Evolutionary conservation across 768 basidiomycete species (phyloP).

Genomic region (Mrakia hoshinonis): DNA sequence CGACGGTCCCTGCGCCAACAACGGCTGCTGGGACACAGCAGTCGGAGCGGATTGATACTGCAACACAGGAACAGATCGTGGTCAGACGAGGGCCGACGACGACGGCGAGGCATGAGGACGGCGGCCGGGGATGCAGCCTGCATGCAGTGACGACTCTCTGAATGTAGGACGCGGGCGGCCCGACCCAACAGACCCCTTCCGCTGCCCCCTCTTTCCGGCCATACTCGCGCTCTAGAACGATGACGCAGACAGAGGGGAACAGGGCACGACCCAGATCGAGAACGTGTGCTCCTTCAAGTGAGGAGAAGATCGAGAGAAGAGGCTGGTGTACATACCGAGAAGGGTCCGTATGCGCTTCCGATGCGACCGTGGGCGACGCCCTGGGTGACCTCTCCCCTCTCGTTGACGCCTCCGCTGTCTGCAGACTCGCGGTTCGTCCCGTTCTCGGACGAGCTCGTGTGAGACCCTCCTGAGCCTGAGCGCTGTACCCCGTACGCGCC

Average conservation of each 20-base stretch:
- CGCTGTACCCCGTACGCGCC: neutral
- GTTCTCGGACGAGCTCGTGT: neutral
- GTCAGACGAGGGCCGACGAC: neutral
- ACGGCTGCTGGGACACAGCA: slow-evolving; percentile 4
- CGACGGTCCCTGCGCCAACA: slow-evolving; percentile 11
- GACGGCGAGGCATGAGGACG: neutral
- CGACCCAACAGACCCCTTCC: too few species aligned
- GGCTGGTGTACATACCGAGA: neutral
- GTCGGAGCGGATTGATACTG: slow-evolving; percentile 9
- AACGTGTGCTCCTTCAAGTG: too few species aligned
- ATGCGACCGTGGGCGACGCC: slow-evolving; percentile 4
- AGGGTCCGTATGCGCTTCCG: slow-evolving; percentile 11
- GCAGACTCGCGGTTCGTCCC: neutral
- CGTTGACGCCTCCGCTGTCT: neutral
- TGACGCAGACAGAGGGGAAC: too few species aligned
- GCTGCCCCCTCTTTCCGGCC: too few species aligned
- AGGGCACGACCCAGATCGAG: too few species aligned
- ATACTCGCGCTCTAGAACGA: too few species aligned
- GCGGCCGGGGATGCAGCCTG: too few species aligned
- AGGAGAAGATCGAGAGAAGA: neutral
- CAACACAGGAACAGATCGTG: neutral
- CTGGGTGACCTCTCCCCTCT: neutral
- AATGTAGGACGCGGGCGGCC: too few species aligned
- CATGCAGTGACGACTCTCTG: too few species aligned
- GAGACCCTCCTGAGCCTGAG: neutral